Percentiles rank a stretch among this genome's conserved stretches.
These are phyloP conservation scores for Scutellaria minor DNA, from an alignment of 257 asterid species.

Conservation along the genomic window DNA sequence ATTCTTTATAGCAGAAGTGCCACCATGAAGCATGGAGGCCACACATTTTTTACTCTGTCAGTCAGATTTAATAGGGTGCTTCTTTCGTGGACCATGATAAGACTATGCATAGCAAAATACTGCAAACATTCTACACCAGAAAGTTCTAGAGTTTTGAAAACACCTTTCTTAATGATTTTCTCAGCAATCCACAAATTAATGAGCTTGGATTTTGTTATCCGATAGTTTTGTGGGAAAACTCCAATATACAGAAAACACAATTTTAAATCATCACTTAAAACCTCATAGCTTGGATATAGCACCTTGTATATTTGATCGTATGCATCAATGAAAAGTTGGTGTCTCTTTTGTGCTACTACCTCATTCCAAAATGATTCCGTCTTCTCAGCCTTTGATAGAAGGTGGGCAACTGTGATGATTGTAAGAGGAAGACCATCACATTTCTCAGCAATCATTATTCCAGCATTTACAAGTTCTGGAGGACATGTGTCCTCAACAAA, in stretches of 20 bases:
- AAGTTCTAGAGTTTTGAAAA: neutral
- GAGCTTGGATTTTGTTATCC: neutral
- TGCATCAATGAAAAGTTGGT: neutral
- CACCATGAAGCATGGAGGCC: constrained; percentile 1
- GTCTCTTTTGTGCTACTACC: neutral
- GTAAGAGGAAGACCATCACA: constrained; percentile 6
- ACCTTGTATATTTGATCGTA: neutral
- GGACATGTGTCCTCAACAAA: neutral
- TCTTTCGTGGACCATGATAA: neutral
- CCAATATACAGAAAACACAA: constrained; percentile 10
- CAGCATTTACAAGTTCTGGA: neutral
- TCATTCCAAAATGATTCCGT: neutral
- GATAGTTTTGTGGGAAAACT: neutral
- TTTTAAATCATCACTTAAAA: neutral
- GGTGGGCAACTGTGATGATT: neutral
- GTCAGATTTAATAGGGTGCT: neutral
- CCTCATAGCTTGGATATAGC: neutral
- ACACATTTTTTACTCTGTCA: neutral
- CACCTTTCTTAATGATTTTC: neutral
- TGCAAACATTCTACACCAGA: neutral
- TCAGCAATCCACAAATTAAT: neutral
- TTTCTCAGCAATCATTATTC: no score
- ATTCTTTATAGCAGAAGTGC: constrained; percentile 4
- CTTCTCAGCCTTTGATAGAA: neutral
- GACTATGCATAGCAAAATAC: neutral